Percentiles rank a stretch among this genome's conserved stretches.
These are phyloP conservation scores for Leptodontidium sp. DNA, from an alignment of 2,329 filamentous ascomycete species.

Conservation along the genomic window DNA sequence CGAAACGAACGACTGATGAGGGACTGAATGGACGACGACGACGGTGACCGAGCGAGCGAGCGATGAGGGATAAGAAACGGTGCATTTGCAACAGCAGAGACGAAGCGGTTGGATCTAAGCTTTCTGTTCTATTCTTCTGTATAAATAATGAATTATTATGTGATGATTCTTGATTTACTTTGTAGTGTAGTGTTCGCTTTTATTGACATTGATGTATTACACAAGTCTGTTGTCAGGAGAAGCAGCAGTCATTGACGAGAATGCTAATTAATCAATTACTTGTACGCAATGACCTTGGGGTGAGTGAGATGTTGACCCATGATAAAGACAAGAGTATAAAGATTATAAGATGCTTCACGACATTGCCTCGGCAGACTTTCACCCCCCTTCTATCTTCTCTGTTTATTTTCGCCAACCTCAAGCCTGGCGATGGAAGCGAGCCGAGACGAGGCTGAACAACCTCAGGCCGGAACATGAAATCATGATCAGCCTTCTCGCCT, in stretches of 20 bases:
- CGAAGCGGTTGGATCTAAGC: not conserved
- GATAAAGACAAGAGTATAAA: too few relatives aligned
- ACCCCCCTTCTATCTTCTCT: not conserved
- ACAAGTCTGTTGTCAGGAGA: too few relatives aligned
- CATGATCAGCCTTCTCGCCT: slow-evolving; percentile 13
- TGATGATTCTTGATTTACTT: not conserved
- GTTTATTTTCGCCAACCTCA: not conserved
- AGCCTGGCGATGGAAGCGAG: not conserved
- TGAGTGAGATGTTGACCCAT: too few relatives aligned
- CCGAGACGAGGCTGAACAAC: slow-evolving; percentile 17
- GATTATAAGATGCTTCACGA: too few relatives aligned
- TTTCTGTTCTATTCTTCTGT: slow-evolving; percentile 17
- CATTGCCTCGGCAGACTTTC: too few relatives aligned
- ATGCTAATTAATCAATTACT: too few relatives aligned
- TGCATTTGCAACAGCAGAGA: not conserved
- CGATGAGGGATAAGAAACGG: not conserved
- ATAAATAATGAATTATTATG: slow-evolving; percentile 1
- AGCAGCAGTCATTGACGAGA: too few relatives aligned
- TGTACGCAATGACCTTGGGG: too few relatives aligned
- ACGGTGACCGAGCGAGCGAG: not conserved
- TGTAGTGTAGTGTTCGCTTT: too few relatives aligned
- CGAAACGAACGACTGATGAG: not conserved
- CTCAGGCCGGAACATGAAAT: slow-evolving; percentile 1
- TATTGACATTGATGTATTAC: too few relatives aligned
- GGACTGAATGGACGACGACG: not conserved